Evolutionary conservation across 768 basidiomycete genomes (phyloP).

Genomic region (Mycena kentingensis): DNA sequence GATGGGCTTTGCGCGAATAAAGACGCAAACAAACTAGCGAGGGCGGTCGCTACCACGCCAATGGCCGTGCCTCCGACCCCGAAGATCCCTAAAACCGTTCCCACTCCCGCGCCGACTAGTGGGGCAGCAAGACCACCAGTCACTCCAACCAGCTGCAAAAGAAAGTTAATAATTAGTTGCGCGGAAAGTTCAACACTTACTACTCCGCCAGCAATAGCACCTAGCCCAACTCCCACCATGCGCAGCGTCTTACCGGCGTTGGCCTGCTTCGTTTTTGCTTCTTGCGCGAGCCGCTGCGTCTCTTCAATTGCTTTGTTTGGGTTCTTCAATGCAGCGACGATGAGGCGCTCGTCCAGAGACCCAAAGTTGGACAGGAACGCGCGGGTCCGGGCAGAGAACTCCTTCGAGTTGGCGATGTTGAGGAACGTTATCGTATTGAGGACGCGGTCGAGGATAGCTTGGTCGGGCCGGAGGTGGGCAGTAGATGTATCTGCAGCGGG

Average conservation of each 20-base stretch:
- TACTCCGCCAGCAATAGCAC: conserved; percentile 56
- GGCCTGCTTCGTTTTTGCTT: conserved; percentile 44
- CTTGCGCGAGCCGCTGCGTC: conserved; percentile 44
- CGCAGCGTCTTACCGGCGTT: conserved; percentile 42
- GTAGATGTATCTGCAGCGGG: conserved; percentile 49
- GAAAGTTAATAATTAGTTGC: no score
- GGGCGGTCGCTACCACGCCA: conserved; percentile 52
- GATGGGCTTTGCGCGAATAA: background rate
- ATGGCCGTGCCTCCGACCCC: conserved; percentile 56
- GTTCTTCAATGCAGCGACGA: conserved; percentile 50
- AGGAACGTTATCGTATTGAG: conserved; percentile 54
- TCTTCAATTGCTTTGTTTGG: conserved; percentile 48
- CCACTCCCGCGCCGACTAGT: conserved; percentile 55
- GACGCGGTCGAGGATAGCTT: conserved; percentile 42
- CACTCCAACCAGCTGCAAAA: conserved; percentile 44
- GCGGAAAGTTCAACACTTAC: conserved; percentile 9
- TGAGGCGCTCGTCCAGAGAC: conserved; percentile 43
- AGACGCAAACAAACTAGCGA: conserved; percentile 33
- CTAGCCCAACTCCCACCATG: conserved; percentile 50
- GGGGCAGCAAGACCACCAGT: conserved; percentile 65
- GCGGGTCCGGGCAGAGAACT: conserved; percentile 54
- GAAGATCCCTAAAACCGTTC: conserved; percentile 49
- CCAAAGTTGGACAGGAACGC: conserved; percentile 45
- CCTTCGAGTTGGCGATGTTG: conserved; percentile 47
- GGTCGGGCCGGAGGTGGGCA: conserved; percentile 38